Evolutionary conservation across 139 green algal genomes (phyloP).

Genomic region (Choricystis sp.): DNA sequence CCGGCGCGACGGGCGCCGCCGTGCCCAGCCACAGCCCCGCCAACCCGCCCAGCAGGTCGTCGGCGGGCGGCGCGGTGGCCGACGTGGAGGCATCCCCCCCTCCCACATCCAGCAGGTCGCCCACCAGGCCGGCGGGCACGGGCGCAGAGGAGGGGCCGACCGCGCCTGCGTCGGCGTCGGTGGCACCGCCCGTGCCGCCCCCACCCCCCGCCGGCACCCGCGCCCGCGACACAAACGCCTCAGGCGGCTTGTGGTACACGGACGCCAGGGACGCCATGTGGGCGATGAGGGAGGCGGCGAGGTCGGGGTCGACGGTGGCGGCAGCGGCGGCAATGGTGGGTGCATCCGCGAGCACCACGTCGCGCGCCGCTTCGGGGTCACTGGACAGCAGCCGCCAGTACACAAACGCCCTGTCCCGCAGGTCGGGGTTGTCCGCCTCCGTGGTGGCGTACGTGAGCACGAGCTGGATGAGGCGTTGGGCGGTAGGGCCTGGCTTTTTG

Average conservation of each 20-base stretch:
- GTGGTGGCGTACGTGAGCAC: slow-evolving; percentile 75
- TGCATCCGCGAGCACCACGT: slow-evolving; percentile 87
- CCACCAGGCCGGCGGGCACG: slow-evolving; percentile 30
- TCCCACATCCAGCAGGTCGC: slow-evolving; percentile 56
- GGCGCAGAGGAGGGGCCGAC: background rate
- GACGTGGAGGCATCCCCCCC: slow-evolving; percentile 6
- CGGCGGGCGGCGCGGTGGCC: slow-evolving; percentile 8
- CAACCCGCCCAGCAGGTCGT: slow-evolving; percentile 43
- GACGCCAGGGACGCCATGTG: slow-evolving; percentile 67
- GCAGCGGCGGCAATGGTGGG: slow-evolving; percentile 63
- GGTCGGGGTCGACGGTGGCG: slow-evolving; percentile 52
- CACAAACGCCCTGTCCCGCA: slow-evolving; percentile 91
- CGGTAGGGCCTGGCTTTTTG: slow-evolving; percentile 68
- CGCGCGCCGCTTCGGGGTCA: slow-evolving; percentile 78
- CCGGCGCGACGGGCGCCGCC: background rate
- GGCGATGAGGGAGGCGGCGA: slow-evolving; percentile 63
- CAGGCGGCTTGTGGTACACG: slow-evolving; percentile 88
- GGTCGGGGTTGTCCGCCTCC: slow-evolving; percentile 96
- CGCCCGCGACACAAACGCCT: slow-evolving; percentile 58
- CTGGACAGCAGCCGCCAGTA: slow-evolving; percentile 97
- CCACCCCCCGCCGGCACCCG: slow-evolving; percentile 21
- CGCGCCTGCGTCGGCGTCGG: background rate
- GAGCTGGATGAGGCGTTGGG: slow-evolving; percentile 88
- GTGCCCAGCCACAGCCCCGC: slow-evolving; percentile 1
- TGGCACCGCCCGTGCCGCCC: background rate